A percentile compares a stretch with the other conserved stretches of the same genome.
Conservation (phyloP, 23 red algal species). For the Porphyridium purpureum region DNA sequence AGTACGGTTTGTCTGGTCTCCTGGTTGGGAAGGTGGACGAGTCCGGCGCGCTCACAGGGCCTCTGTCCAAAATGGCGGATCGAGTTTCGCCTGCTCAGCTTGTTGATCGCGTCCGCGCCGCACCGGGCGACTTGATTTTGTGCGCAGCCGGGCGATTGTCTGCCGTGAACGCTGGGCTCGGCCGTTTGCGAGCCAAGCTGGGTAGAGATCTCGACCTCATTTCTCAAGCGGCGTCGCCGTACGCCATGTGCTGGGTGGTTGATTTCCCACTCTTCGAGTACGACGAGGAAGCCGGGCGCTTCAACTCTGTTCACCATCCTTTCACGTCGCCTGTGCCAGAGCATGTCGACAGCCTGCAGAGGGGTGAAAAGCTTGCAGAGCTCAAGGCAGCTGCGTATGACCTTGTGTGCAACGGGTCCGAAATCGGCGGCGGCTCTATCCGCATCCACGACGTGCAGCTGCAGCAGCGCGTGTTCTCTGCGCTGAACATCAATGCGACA, state of each 20-base stretch:
- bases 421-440: conserved; percentile 94
- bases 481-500: conserved; percentile 28
- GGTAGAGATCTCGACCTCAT: conserved; percentile 38
- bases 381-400: conserved; percentile 73
- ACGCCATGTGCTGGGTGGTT: conserved; percentile 74
- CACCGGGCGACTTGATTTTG: conserved; percentile 48
- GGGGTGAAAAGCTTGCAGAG: conserved; percentile 7
- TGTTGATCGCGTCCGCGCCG: conserved; percentile 17
- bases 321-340: conserved; percentile 72
- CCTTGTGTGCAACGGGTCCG: conserved; percentile 94
- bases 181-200: conserved; percentile 62
- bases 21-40: conserved; percentile 73
- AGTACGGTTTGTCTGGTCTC: conserved; percentile 60
- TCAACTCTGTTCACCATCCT: conserved; percentile 79
- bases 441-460: conserved; percentile 66
- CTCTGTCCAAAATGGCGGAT: conserved; percentile 25
- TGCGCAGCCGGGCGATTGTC: conserved; percentile 32
- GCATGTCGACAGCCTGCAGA: conserved; percentile 31
- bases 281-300: conserved; percentile 12
- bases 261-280: conserved; percentile 91
- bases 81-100: conserved; percentile 1
- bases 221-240: conserved; percentile 1
- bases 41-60: conserved; percentile 28
- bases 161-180: conserved; percentile 62
- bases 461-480: conserved; percentile 58